Conservation (phyloP, 345 rosid genomes). For the Garcia nutans region DNA sequence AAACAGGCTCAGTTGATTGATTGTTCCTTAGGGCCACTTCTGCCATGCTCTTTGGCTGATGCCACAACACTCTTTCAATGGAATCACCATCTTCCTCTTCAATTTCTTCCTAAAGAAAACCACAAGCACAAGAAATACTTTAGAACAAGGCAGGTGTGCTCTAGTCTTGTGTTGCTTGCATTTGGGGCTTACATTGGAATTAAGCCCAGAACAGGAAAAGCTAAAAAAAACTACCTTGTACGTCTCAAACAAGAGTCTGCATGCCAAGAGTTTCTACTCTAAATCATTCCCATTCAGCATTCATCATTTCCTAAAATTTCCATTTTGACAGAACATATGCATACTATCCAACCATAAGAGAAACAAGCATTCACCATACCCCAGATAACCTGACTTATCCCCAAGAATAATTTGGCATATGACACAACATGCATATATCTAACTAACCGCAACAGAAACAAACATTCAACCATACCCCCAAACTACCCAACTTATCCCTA, state of each 20-base stretch:
- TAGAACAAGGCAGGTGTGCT: too few relatives aligned
- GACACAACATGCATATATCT: not conserved
- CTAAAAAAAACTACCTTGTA: not conserved
- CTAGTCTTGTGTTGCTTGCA: too few relatives aligned
- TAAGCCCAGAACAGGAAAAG: not conserved
- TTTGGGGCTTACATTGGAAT: too few relatives aligned
- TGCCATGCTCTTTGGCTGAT: slow-evolving; percentile 83
- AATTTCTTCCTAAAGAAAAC: slow-evolving; percentile 66
- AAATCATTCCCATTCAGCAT: not conserved
- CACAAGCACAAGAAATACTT: slow-evolving; percentile 1
- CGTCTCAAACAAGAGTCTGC: not conserved
- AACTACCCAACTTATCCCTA: too few relatives aligned
- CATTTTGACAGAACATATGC: not conserved
- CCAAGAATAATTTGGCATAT: not conserved
- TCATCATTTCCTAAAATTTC: not conserved
- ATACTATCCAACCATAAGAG: not conserved
- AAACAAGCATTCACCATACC: not conserved
- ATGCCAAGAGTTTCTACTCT: not conserved
- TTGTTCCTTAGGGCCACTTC: slow-evolving; percentile 63
- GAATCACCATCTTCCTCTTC: slow-evolving; percentile 95
- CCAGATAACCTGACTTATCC: not conserved
- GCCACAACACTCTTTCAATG: slow-evolving; percentile 97
- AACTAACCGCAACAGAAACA: not conserved
- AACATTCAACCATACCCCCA: not conserved
- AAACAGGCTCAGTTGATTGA: slow-evolving; percentile 68